Evolutionary conservation across 495 filamentous ascomycete species (phyloP).

Genomic region (Hypomontagnella submonticulosa): DNA sequence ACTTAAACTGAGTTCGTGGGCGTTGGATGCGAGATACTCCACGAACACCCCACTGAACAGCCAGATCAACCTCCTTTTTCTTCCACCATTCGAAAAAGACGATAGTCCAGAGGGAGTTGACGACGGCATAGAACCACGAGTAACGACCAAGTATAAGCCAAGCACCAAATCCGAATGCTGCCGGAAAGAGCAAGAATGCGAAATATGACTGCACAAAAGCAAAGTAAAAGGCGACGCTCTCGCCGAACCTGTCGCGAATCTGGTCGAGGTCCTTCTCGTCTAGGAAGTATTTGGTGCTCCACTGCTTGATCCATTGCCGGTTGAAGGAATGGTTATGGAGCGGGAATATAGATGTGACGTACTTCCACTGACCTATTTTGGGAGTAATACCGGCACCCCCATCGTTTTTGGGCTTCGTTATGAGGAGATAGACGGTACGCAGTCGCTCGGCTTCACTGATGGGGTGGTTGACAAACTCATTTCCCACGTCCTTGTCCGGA

Average conservation of each 20-base stretch:
- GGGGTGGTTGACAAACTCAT: constrained; percentile 71
- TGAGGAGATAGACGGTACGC: constrained; percentile 84
- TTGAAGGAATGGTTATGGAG: constrained; percentile 91
- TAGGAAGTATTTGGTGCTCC: constrained; percentile 84
- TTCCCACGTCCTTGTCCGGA: constrained; percentile 77
- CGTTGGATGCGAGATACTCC: constrained; percentile 85
- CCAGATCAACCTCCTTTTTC: constrained; percentile 89
- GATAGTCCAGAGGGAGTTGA: constrained; percentile 87
- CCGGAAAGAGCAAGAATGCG: constrained; percentile 83
- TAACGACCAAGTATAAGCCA: constrained; percentile 88
- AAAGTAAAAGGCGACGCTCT: constrained; percentile 97
- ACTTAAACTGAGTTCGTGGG: constrained; percentile 79
- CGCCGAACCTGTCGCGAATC: constrained; percentile 90
- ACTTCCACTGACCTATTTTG: constrained; percentile 82
- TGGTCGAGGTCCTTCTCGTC: constrained; percentile 79
- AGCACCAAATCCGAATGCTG: constrained; percentile 79
- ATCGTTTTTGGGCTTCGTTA: constrained; percentile 81
- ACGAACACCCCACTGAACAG: constrained; percentile 90
- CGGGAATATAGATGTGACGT: constrained; percentile 86
- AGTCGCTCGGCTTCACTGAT: constrained; percentile 89
- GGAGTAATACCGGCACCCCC: constrained; percentile 92
- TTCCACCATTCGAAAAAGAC: constrained; percentile 98
- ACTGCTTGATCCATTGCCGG: constrained; percentile 87
- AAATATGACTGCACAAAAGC: constrained; percentile 96
- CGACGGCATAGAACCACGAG: constrained; percentile 82